These are phyloP conservation scores for Russula emetica DNA, from an alignment of 768 basidiomycete genomes.

Conservation along the genomic window DNA sequence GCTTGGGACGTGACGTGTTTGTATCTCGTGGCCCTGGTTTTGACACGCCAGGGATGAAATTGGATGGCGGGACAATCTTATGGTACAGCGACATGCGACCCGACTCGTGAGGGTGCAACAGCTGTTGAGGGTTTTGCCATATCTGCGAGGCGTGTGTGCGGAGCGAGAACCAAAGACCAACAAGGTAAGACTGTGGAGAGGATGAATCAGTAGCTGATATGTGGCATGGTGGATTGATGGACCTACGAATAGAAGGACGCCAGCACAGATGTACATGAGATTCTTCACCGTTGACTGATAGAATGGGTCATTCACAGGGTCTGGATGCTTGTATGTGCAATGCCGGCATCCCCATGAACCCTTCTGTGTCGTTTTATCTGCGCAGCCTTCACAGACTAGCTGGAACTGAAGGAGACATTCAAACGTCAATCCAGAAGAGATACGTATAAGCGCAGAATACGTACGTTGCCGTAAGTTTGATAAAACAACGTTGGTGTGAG, in stretches of 20 bases:
- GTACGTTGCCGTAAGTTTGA: conserved; percentile 93
- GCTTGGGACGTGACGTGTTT: conserved; percentile 40
- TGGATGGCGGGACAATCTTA: conserved; percentile 43
- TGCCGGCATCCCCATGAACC: conserved; percentile 82
- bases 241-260: conserved; percentile 83
- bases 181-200: conserved; percentile 75
- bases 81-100: conserved; percentile 65
- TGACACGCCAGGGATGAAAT: conserved; percentile 31
- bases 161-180: conserved; percentile 98
- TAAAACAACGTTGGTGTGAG: conserved; percentile 95
- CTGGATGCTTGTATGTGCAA: conserved; percentile 92
- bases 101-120: conserved; percentile 49
- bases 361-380: conserved; percentile 33
- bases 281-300: conserved; percentile 92
- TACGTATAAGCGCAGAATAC: conserved; percentile 33
- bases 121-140: conserved; percentile 94
- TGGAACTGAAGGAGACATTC: conserved; percentile 59
- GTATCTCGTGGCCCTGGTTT: conserved; percentile 17
- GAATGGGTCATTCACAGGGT: conserved; percentile 91
- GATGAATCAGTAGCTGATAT: conserved; percentile 14
- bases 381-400: conserved; percentile 79
- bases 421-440: conserved; percentile 13
- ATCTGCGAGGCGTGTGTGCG: conserved; percentile 97
- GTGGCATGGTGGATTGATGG: conserved; percentile 5
- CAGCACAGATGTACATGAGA: conserved; percentile 96